Base-by-base conservation (phyloP, 2,329 filamentous ascomycete species). In the Tolypocladium ovalisporum region DNA sequence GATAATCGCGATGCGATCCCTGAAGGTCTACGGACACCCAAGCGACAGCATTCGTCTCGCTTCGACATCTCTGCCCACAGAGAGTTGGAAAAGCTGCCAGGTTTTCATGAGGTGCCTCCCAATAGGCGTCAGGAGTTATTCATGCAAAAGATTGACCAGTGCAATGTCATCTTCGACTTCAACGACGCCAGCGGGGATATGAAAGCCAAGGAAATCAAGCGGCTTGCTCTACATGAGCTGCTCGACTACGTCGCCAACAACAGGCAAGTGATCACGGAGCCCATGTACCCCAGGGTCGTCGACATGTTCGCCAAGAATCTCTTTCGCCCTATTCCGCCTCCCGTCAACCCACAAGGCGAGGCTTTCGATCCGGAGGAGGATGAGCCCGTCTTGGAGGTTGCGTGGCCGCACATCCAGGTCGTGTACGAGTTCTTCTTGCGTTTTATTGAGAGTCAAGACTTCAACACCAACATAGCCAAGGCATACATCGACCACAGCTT, bases 171-270 rank as follows among this genome's bases (percentile, higher is more conserved):
- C 67, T 99, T 99, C 70, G 94, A 99, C 76, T 99, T 99, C 77
- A 99, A 97, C 71, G 94, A 99, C 73, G 90, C 93, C 54, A 96
- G 90, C 63, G 92, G 88, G 64, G 94, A 99, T 71, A 97, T 99
- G 92, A 99, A 99, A 74, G 96, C 93, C 53, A 99, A 99, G 78
- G 94, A 99, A 75, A 97, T 99, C 80, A 99, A 99, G 79, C 85
- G 94, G 68, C 78, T 99, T 64, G 94, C 94, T 47, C 81, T 99
- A 51, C 94, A 99, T 71, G 94, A 99, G 72, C 80, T 99, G 61
- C 82, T 99, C 62, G 94, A 99, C 73, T 99, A 99, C 70, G 94
- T 99, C 58, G 93, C 94, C 66, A 97, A 97, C 75, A 99, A 99
- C 72, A 85, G 94, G 65, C 93, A 96, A 68, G 94, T 99, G 69